A percentile compares a stretch with the other conserved stretches of the same genome.
phyloP scores from a whole-genome alignment of 805 yeast species.

The Nakazawaea ernobii region DNA sequence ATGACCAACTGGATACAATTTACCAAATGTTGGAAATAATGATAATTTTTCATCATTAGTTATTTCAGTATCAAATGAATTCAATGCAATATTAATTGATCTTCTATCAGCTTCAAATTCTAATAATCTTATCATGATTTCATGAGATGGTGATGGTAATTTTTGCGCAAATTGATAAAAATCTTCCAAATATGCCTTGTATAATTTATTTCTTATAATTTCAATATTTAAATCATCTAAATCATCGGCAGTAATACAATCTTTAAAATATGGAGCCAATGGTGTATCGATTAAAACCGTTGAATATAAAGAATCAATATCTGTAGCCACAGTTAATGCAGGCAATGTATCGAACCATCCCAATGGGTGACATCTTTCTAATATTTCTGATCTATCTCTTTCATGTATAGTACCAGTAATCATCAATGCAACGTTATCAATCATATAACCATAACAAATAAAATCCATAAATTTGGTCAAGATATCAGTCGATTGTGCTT shows the following conservation, averaged over 20 bases:
- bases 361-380: slow-evolving; percentile 89
- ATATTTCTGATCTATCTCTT: slow-evolving; percentile 82
- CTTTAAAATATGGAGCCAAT: slow-evolving; percentile 91
- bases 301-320: slow-evolving; percentile 85
- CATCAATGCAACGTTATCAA: slow-evolving; percentile 92
- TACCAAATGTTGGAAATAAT: slow-evolving; percentile 79
- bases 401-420: slow-evolving; percentile 97
- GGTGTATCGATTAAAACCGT: slow-evolving; percentile 96
- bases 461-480: slow-evolving; percentile 82
- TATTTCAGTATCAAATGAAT: slow-evolving; percentile 81
- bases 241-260: slow-evolving; percentile 80
- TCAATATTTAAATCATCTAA: slow-evolving; percentile 95
- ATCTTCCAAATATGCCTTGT: slow-evolving; percentile 89
- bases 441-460: slow-evolving; percentile 96
- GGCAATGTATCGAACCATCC: slow-evolving; percentile 99
- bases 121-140: slow-evolving; percentile 71
- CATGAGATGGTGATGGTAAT: slow-evolving; percentile 71
- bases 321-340: slow-evolving; percentile 90
- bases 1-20: slow-evolving; percentile 67
- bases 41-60: slow-evolving; percentile 63
- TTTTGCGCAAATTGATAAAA: slow-evolving; percentile 57
- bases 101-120: slow-evolving; percentile 95
- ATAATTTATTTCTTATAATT: slow-evolving; percentile 84
- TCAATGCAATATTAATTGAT: slow-evolving; percentile 83
- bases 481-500: slow-evolving; percentile 77